Evolutionary conservation across 2,329 filamentous ascomycete species (phyloP).

Genomic region (Hymenoscyphus repandus): DNA sequence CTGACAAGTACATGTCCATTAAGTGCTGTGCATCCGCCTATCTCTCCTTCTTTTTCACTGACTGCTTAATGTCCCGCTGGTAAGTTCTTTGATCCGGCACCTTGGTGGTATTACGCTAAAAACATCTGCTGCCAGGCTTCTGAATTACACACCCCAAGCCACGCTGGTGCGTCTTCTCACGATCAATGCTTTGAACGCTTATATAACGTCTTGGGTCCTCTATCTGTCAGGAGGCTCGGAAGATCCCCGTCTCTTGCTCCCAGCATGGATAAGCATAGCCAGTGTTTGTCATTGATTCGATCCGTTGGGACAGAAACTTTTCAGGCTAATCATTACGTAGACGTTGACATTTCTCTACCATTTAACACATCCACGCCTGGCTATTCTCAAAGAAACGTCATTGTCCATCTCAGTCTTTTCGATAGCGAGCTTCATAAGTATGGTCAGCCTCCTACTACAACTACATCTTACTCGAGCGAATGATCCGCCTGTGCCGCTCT

Average conservation of each 20-base stretch:
- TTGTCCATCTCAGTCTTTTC: slow-evolving; percentile 75
- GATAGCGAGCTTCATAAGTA: slow-evolving; percentile 69
- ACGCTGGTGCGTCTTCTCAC: slow-evolving; percentile 75
- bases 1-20: not conserved
- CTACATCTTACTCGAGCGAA: slow-evolving; percentile 43
- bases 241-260: slow-evolving; percentile 65
- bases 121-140: slow-evolving; percentile 50
- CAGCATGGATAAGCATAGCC: slow-evolving; percentile 73
- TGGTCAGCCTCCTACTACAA: slow-evolving; percentile 63
- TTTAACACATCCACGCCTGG: slow-evolving; percentile 71
- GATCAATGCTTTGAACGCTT: slow-evolving; percentile 69
- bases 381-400: slow-evolving; percentile 72
- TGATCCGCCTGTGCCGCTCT: slow-evolving; percentile 27
- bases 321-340: slow-evolving; percentile 34
- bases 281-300: slow-evolving; percentile 44
- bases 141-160: slow-evolving; percentile 77
- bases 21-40: slow-evolving; percentile 74
- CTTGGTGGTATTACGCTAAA: not conserved
- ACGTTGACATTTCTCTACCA: slow-evolving; percentile 72
- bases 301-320: not conserved
- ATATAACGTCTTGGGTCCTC: slow-evolving; percentile 67
- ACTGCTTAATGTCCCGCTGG: slow-evolving; percentile 82
- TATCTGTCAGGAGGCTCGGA: slow-evolving; percentile 64
- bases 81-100: slow-evolving; percentile 33
- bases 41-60: slow-evolving; percentile 76